Percentiles rank a stretch among this genome's conserved stretches.
These are phyloP conservation scores for Taphrina communis DNA, from an alignment of 1,139 yeast genomes.

Conservation along the genomic window DNA sequence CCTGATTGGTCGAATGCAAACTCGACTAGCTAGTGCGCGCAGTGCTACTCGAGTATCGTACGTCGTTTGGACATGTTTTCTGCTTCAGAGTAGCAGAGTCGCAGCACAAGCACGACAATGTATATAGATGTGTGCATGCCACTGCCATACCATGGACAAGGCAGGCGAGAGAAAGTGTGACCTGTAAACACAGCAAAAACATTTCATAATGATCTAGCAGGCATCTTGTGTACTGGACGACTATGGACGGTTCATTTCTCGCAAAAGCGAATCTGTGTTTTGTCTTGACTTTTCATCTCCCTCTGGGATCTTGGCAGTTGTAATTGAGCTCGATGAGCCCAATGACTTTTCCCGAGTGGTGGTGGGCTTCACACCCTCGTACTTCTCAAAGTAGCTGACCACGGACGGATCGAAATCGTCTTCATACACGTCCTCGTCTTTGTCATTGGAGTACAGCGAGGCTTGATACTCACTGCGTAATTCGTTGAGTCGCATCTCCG, in stretches of 20 bases:
- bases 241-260: constrained; percentile 19
- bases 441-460: constrained; percentile 9
- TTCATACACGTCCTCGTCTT: constrained; percentile 15
- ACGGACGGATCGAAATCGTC: constrained; percentile 23
- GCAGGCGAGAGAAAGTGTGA: neutral
- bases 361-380: constrained; percentile 4
- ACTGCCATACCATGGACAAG: no score
- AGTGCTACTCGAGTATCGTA: no score
- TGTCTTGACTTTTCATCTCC: neutral
- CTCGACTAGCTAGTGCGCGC: no score
- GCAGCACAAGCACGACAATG: no score
- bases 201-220: no score
- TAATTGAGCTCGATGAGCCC: neutral
- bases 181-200: neutral
- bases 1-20: neutral
- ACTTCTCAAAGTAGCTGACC: constrained; percentile 16
- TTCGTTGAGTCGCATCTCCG: constrained; percentile 53
- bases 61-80: no score
- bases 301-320: neutral
- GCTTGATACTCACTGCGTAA: constrained; percentile 53
- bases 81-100: no score
- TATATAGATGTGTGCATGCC: no score
- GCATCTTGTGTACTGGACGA: neutral
- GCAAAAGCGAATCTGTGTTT: constrained; percentile 23
- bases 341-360: constrained; percentile 21